Percentiles rank a stretch among this genome's conserved stretches.
Conservation (phyloP, 106 monocot genomes). For the Allium cepa region DNA sequence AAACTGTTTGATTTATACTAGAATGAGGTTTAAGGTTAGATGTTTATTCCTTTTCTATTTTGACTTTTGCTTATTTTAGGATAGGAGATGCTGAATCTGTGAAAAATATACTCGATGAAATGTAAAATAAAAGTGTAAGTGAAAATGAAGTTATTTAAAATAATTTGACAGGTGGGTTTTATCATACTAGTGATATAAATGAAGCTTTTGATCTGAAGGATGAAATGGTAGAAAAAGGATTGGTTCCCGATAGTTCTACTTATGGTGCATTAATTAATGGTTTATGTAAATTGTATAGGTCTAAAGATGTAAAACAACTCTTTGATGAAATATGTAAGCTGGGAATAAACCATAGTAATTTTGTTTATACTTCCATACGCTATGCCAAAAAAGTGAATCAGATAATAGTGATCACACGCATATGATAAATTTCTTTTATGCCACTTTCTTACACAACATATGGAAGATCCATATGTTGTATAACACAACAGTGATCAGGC, state of each 20-base stretch:
- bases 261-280: conserved; percentile 47
- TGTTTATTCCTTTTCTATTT: conserved; percentile 48
- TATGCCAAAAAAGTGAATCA: no score
- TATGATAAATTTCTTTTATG: no score
- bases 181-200: conserved; percentile 33
- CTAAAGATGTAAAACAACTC: conserved; percentile 37
- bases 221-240: conserved; percentile 43
- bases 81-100: conserved; percentile 36
- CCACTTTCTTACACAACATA: no score
- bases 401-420: no score
- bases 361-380: conserved; percentile 41
- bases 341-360: conserved; percentile 33
- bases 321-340: conserved; percentile 44
- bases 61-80: conserved; percentile 60
- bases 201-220: conserved; percentile 53
- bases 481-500: no score
- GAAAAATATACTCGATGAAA: conserved; percentile 41
- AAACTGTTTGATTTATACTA: conserved; percentile 48
- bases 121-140: conserved; percentile 32
- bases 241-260: conserved; percentile 38
- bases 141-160: conserved; percentile 60
- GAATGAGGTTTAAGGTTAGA: conserved; percentile 25
- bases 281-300: conserved; percentile 33
- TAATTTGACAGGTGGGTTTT: conserved; percentile 50
- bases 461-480: no score